Evolutionary conservation across 1,139 yeast species (phyloP), one percentile per base, ranked within the genome.

Genomic region (Yarrowia galli): DNA sequence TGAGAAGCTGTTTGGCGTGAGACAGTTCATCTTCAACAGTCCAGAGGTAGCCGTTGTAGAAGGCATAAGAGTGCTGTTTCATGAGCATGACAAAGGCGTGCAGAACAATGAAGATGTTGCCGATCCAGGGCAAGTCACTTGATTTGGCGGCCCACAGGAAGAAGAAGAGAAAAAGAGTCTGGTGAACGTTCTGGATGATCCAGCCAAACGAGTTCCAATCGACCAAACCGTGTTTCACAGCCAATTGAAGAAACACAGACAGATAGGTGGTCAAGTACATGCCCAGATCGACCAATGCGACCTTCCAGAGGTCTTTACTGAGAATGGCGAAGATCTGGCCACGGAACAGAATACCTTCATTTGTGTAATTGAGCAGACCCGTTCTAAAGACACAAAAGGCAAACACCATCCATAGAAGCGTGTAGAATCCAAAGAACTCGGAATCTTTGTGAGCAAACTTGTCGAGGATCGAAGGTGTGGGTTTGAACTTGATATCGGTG

Each of bases 41-140:
- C 95, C 97, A 91, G 68, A 92, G 80, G 75, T 92, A 91, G 0
- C 98, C 98, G 75, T 92, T 92, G 79, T 88, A 93, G 74, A 89
- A 91, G 0, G 91, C 91, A 75, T 88, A 93, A 1, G 97, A 91
- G 76, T 93, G 98, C 87, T 89, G 89, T 76, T 93, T 93, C 98
- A 93, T 93, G 71, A 93, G 77, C 72, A 92, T 80, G 5, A 93
- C 98, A 67, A 91, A 81, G n/a, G 91, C 86, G 76, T 93, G 98
- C 69, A 93, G 81, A 69, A 91, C 83, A 70, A 93, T 79, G 74
- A 90, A 93, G 51, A 92, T 93, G 74, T 88, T 87, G 5, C 92
- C 97, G 67, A 92, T 89, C 98, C 98, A 93, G 3, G 93, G 91
- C 73, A 83, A 89, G 43, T 82, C 78, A 68, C 78, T 75, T 56